These are phyloP conservation scores for Pleomassaria siparia DNA, from an alignment of 2,329 filamentous ascomycete species.

Conservation along the genomic window DNA sequence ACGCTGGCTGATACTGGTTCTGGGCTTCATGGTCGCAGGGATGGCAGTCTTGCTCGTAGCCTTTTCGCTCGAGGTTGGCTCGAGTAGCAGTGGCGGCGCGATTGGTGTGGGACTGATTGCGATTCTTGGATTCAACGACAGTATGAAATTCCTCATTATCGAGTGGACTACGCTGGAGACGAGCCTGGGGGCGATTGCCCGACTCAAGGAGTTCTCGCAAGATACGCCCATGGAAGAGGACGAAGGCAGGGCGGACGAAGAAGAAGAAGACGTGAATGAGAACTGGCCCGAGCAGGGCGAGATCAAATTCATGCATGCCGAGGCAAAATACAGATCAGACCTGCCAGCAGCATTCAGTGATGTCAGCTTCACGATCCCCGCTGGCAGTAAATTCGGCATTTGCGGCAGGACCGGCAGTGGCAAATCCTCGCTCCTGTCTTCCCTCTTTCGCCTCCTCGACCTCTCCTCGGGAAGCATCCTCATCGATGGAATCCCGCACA, in stretches of 20 bases:
- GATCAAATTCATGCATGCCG: background rate
- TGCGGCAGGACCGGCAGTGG: constrained; percentile 26
- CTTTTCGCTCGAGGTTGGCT: background rate
- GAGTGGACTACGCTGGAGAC: background rate
- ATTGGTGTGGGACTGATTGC: constrained; percentile 5
- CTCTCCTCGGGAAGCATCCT: constrained; percentile 40
- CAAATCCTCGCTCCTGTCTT: constrained; percentile 49
- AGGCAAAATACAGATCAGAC: background rate
- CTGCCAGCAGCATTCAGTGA: background rate
- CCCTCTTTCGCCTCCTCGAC: constrained; percentile 49
- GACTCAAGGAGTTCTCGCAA: background rate
- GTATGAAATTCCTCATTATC: background rate
- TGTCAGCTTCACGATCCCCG: constrained; percentile 1
- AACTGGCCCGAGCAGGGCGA: background rate
- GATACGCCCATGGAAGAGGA: background rate
- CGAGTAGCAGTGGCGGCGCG: background rate
- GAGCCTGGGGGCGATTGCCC: background rate
- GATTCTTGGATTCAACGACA: background rate
- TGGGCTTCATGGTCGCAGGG: constrained; percentile 11
- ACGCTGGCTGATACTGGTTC: constrained; percentile 39
- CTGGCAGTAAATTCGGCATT: constrained; percentile 3
- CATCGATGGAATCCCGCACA: constrained; percentile 41
- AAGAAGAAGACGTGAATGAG: background rate
- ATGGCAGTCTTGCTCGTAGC: constrained; percentile 3
- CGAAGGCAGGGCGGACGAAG: too few relatives aligned